Percentiles rank a stretch among this genome's conserved stretches.
Conservation (phyloP, 805 yeast genomes). For the Pichia kluyveri region DNA sequence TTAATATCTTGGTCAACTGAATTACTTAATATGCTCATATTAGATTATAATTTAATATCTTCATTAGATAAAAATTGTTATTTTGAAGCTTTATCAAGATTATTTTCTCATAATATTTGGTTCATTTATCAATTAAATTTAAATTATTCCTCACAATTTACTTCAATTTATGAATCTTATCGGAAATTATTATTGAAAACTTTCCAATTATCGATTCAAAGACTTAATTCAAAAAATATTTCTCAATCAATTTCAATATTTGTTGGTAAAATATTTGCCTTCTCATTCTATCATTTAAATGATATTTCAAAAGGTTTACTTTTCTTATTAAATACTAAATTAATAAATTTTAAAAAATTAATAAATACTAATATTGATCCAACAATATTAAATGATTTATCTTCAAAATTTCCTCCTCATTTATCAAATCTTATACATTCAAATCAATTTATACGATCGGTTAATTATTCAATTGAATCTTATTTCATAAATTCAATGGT, state of each 20-base stretch:
- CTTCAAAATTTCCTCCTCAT: constrained; percentile 17
- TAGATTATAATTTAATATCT: constrained; percentile 28
- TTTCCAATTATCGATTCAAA: constrained; percentile 40
- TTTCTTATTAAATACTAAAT: constrained; percentile 49
- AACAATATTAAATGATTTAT: constrained; percentile 8
- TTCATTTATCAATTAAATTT: constrained; percentile 2
- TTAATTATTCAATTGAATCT: constrained; percentile 21
- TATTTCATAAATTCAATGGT: constrained; percentile 27
- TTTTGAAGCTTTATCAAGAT: constrained; percentile 44
- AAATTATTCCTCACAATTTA: constrained; percentile 8
- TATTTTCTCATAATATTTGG: constrained; percentile 43
- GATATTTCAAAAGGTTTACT: constrained; percentile 47
- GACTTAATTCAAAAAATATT: constrained; percentile 39
- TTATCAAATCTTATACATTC: constrained; percentile 17
- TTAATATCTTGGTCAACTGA: constrained; percentile 47
- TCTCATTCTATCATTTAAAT: constrained; percentile 46
- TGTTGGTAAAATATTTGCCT: constrained; percentile 63
- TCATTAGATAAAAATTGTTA: constrained; percentile 43
- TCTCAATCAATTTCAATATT: constrained; percentile 55
- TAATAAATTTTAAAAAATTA: constrained; percentile 29
- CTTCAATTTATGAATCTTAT: constrained; percentile 22
- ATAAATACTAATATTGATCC: constrained; percentile 8
- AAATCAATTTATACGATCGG: constrained; percentile 15
- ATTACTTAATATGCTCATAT: constrained; percentile 25
- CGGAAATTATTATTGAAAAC: constrained; percentile 38